Evolutionary conservation across 768 basidiomycete species (phyloP).

Genomic region (Pisolithus tinctorius): DNA sequence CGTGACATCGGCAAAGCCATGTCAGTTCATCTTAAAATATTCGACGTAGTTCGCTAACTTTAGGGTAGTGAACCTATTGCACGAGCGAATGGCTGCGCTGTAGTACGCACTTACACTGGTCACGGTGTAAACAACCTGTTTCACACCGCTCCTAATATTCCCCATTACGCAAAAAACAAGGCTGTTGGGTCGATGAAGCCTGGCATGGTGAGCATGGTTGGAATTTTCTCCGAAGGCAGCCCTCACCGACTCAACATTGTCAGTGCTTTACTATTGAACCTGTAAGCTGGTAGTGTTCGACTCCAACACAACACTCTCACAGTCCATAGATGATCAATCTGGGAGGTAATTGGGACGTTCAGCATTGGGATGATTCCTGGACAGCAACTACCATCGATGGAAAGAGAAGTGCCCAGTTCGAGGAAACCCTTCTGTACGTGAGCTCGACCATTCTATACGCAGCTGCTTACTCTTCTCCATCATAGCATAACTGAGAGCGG

Average conservation of each 20-base stretch:
- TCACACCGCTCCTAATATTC: constrained; percentile 81
- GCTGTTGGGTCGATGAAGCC: constrained; percentile 89
- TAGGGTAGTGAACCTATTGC: constrained; percentile 72
- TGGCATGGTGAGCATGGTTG: constrained; percentile 63
- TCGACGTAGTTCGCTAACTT: constrained; percentile 8
- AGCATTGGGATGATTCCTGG: constrained; percentile 95
- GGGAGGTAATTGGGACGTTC: constrained; percentile 66
- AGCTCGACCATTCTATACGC: constrained; percentile 1
- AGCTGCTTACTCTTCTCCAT: constrained; percentile 11
- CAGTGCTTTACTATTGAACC: constrained; percentile 77
- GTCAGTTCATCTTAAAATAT: constrained; percentile 38
- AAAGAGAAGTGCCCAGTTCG: constrained; percentile 90
- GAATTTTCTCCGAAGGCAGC: neutral
- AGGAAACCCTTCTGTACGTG: constrained; percentile 90
- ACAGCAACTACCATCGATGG: constrained; percentile 92
- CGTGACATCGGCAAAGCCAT: constrained; percentile 84
- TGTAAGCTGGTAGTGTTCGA: constrained; percentile 31
- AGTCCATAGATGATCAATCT: constrained; percentile 81
- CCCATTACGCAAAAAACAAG: constrained; percentile 94
- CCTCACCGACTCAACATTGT: constrained; percentile 1
- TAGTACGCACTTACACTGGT: constrained; percentile 87
- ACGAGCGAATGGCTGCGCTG: constrained; percentile 76
- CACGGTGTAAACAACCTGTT: constrained; percentile 88
- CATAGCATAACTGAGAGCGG: constrained; percentile 85
- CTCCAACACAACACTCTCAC: constrained; percentile 1